Evolutionary conservation across 2,329 filamentous ascomycete genomes (phyloP).

Genomic region (Pyricularia sp.): DNA sequence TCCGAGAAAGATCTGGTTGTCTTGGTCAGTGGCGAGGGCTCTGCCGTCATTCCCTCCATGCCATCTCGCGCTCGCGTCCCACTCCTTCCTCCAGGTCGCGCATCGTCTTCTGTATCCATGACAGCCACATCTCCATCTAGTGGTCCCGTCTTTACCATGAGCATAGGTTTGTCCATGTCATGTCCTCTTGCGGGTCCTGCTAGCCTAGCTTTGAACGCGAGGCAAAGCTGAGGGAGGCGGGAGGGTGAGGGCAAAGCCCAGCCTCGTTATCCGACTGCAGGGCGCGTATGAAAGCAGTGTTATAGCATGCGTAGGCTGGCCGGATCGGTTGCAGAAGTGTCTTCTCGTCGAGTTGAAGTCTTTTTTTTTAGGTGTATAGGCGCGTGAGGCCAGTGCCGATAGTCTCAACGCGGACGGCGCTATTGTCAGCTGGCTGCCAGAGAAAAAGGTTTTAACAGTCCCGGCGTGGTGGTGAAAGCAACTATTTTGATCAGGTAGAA

Average conservation of each 20-base stretch:
- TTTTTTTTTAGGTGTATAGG: background rate
- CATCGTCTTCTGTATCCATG: background rate
- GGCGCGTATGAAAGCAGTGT: background rate
- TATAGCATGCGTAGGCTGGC: background rate
- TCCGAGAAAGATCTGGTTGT: constrained; percentile 51
- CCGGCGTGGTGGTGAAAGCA: background rate
- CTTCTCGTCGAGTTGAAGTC: background rate
- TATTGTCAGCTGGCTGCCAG: background rate
- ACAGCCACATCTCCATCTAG: constrained; percentile 1
- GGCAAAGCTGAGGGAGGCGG: background rate
- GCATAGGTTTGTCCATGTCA: constrained; percentile 3
- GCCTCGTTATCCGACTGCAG: background rate
- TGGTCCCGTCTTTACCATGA: background rate
- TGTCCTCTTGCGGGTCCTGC: background rate
- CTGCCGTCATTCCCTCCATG: background rate
- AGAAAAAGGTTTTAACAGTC: background rate
- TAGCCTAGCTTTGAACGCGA: background rate
- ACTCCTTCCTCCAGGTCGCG: background rate
- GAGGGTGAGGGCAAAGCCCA: background rate
- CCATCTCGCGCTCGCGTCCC: background rate
- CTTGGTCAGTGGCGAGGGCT: constrained; percentile 32
- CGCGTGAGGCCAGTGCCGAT: background rate
- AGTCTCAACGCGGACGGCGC: background rate
- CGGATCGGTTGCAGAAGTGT: background rate
- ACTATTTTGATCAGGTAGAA: background rate